Evolutionary conservation across 345 rosid genomes (phyloP), one percentile per base, ranked within the genome.

Genomic region (Aquilaria malaccensis): DNA sequence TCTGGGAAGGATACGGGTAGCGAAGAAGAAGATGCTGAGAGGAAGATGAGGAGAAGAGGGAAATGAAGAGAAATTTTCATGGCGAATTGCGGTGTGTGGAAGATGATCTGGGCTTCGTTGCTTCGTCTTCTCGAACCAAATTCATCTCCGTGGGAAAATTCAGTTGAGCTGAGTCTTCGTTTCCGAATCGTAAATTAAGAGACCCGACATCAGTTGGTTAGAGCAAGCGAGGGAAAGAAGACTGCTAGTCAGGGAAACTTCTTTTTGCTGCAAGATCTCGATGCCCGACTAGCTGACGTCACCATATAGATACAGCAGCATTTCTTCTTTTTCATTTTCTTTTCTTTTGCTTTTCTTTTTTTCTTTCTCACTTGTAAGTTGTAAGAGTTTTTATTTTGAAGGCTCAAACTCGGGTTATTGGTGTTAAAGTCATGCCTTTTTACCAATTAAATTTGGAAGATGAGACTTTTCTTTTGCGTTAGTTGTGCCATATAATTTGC

Each of bases 201-300:
- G 43, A 37, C 43, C 43, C 43, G 43, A 37, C 5, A 33, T 47
- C 33, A 43, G 56, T 48, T 41, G 41, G 31, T 55, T 22, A 41
- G 13, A 65, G 33, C 67, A 33, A 50, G 15, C 60, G 66, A 43
- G 52, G 60, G 56, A 64, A 60, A 56, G 9, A 60, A 32, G 41
- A 56, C 55, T 46, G 51, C 56, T 5, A 53, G 66, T 52, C 30
- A 22, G 66, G 73, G 86, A 84, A 80, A 76, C 76, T 87, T 81
- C 85, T 79, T 72, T 81, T 60, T 66, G 70, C 74, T 71, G 77
- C 85, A 62, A 85, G 93, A 87, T 85, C 91, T 82, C 80, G 78
- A 80, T 78, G 79, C 87, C 77, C 47, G 14, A 29, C 9, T 57
- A 51, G 79, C 70, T 80, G 81, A 85, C 73, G 78, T 85, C 75